Base-by-base conservation (phyloP, 148 eudicot genomes). In the Heliosperma pusillum region DNA sequence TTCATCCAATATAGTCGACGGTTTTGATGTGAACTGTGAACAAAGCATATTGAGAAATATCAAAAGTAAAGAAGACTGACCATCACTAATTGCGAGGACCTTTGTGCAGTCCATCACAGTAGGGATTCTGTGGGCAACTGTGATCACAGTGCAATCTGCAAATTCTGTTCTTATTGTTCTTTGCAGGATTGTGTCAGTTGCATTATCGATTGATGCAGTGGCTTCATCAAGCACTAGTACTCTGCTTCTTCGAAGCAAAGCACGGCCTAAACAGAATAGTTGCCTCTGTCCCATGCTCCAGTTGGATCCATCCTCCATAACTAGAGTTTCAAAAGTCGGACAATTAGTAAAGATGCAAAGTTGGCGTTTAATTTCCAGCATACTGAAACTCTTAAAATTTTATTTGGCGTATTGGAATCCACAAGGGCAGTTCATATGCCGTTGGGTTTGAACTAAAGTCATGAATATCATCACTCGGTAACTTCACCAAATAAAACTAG, bases 231-330 rank as follows among this genome's bases (percentile, higher is more conserved):
- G 73, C 22, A 70, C 73, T 36, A 70, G 73, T 50, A 70, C 73
- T 52, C 73, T 25, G 59, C 73, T 70, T 70, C 73, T 25, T 52
- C 73, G 7, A 52, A 70, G 73, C 60, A 70, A 70, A 50, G 73
- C 33, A 52, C 73, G 73, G 7, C 73, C 73, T 25, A 70, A 50
- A 70, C 73, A 70, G 24, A 70, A 70, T 1, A 70, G 73, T 16
- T 70, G 73, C 59, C 73, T 15, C 73, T 70, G 73, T 25, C 73
- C 73, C 73, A 70, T 70, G 73, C 73, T 70, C 73, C 73, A 70
- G 13, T 70, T 70, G 20, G 60, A 52, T 70, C 73, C 73, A 27
- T 70, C 73, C 73, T 50, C 73, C 36, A 70, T 42, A 70, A 70
- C 73, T 70, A 16, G 17, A 69, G 22, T 70, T 70, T 53, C 10